Base-by-base conservation (phyloP, 78 protist species). In the Emiliania huxleyi region DNA sequence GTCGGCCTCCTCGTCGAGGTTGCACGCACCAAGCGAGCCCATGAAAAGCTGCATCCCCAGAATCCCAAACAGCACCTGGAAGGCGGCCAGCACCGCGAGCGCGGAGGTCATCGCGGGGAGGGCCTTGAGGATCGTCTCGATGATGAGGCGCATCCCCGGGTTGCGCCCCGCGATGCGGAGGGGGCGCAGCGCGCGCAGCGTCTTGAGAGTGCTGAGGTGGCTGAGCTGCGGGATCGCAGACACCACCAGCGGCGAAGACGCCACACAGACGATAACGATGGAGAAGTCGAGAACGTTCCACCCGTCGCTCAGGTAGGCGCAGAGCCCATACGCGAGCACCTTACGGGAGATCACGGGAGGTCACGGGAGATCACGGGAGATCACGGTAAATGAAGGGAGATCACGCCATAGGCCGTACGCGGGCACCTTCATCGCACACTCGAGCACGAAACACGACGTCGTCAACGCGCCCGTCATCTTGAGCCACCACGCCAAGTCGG, bases 221-320 rank as follows among this genome's bases (percentile, higher is more conserved):
- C 62, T 15, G 8, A 52, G 62, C 62, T 52, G 62, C 15, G 62
- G 62, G 62, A 52, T 15, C 29, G 8, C 8, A 8, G 8, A 19
- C 29, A 52, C 62, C 29, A 15, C 15, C 62, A 52, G 62, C 15
- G 62, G 15, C 62, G 62, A 52, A 15, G 75, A 2, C 75, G 75
- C 23, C 40, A 38, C 33, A 23, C 90, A 45, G 4, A 38, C 4
- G 8, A 91, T 0, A 25, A 94, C 96, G 22, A 94, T 40, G 42
- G 3, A 1, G 4, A 91, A 84, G 73, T 94, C 96, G 35, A 94
- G 90, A 25, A 1, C 2, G 48, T 91, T 91, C 95, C 94, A 94
- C 25, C 38, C 33, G 38, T 1, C 0, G 12, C 8, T 21, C 12
- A 81, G 38, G 55, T 81, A 81, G 35, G 89, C 48, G 37, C 5